Percentiles rank a stretch among this genome's conserved stretches.
Conservation (phyloP, 495 filamentous ascomycete species). For the Sporormia fimetaria region DNA sequence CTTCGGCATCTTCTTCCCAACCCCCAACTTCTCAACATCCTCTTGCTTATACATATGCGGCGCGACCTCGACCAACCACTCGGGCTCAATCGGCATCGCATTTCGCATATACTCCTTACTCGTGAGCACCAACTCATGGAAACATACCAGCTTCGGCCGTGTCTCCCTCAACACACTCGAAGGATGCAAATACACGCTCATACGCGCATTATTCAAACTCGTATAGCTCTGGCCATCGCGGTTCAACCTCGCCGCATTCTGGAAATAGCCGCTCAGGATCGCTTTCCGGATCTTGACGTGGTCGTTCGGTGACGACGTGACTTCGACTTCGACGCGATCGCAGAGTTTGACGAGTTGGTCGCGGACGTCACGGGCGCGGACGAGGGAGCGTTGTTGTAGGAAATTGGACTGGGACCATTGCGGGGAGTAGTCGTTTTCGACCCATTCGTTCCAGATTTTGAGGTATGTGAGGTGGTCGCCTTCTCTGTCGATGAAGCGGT, state of each 20-base stretch:
- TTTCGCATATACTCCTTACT: constrained; percentile 91
- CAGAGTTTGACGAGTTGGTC: constrained; percentile 93
- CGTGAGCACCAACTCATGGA: constrained; percentile 85
- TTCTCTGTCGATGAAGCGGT: constrained; percentile 81
- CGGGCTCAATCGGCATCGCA: constrained; percentile 69
- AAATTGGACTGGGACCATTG: constrained; percentile 94
- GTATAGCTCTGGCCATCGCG: constrained; percentile 79
- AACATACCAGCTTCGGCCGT: constrained; percentile 78
- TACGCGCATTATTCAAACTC: constrained; percentile 80
- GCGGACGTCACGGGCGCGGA: constrained; percentile 79
- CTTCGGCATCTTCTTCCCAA: constrained; percentile 71
- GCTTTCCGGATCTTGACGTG: constrained; percentile 72
- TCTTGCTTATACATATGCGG: constrained; percentile 94
- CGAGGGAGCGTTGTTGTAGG: constrained; percentile 76
- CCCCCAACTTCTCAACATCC: constrained; percentile 70
- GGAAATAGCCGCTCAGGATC: constrained; percentile 86
- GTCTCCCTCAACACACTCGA: constrained; percentile 64
- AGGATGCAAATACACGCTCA: constrained; percentile 84
- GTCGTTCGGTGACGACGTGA: constrained; percentile 60
- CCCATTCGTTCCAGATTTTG: constrained; percentile 98
- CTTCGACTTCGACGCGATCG: constrained; percentile 76
- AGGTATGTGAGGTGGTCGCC: constrained; percentile 84
- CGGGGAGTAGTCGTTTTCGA: constrained; percentile 78
- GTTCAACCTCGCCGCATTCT: constrained; percentile 80
- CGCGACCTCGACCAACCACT: constrained; percentile 84